Evolutionary conservation across 352 stramenopile species (phyloP), one percentile per base, ranked within the genome.

Genomic region (Pythium apleroticum): DNA sequence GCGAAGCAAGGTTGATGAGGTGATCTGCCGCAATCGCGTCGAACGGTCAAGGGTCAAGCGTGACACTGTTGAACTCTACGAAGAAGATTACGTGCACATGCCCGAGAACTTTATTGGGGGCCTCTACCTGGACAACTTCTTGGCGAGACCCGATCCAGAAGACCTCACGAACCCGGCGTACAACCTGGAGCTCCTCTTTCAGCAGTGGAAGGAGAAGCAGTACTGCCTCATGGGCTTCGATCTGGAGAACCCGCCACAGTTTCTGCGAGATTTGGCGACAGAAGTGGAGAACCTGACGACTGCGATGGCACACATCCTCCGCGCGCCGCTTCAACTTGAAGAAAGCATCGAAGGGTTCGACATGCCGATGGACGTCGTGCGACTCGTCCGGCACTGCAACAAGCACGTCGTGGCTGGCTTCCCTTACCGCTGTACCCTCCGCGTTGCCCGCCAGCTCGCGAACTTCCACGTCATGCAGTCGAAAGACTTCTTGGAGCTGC

Each of bases 141-240:
- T 94, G 35, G 78, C 80, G 49, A 72, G 76, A 15, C 85, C 85
- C 0, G 85, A 94, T 56, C 81, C 83, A 24, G 80, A 90, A 54
- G 75, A 84, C 25, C 46, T 94, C 28, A 94, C 85, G 25, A 91
- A 91, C 30, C 78, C 85, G 39, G 78, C 80, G 5, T 90, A 92
- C 61, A 92, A 92, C 60, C 70, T 94, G 43, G 81, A 92, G 63
- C 57, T 91, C 12, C 69, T 94, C 1, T 92, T 92, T 53, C 81
- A 86, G 39, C 43, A 84, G 28, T 94, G 85, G 85, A 81, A 76
- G n/a, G 74, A 75, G 4, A 67, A 90, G 45, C 69, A 90, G 30
- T 64, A 84, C 28, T 64, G 63, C 19, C 57, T 94, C 11, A 84
- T 91, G 66, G 68, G 68, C 15, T 81, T 86, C 31, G 77, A 91